These are phyloP conservation scores for Ogataea paradorogensis DNA, from an alignment of 805 yeast genomes.

Conservation along the genomic window DNA sequence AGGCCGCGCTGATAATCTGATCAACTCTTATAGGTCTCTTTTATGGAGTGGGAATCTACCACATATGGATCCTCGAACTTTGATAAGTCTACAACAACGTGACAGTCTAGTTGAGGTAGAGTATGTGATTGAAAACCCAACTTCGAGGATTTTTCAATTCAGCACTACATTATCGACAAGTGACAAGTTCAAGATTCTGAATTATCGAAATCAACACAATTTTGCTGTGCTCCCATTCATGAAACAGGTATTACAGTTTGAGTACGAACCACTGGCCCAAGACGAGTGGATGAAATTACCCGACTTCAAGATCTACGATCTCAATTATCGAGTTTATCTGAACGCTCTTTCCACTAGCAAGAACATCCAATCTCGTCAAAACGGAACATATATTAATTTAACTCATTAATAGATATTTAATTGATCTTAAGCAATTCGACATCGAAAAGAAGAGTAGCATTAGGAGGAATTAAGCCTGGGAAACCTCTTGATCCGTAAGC, in stretches of 20 bases:
- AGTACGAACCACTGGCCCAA: constrained; percentile 31
- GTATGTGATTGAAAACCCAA: constrained; percentile 71
- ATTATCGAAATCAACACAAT: constrained; percentile 30
- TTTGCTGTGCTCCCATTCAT: constrained; percentile 64
- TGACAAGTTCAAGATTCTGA: constrained; percentile 24
- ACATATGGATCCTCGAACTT: constrained; percentile 65
- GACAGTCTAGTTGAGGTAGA: constrained; percentile 32
- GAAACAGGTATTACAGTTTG: constrained; percentile 43
- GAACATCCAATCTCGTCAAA: constrained; percentile 25
- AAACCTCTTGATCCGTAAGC: constrained; percentile 94
- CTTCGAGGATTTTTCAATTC: constrained; percentile 65
- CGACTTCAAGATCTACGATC: constrained; percentile 60
- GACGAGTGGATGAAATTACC: constrained; percentile 46
- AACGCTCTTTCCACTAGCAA: constrained; percentile 46
- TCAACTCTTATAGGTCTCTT: constrained; percentile 33
- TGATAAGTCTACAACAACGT: constrained; percentile 36
- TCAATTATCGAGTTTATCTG: constrained; percentile 62
- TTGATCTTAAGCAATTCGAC: constrained; percentile 67
- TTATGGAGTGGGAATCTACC: constrained; percentile 57
- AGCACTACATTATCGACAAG: constrained; percentile 26
- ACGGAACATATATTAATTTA: constrained; percentile 24
- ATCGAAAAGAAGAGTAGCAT: constrained; percentile 86
- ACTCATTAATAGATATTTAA: constrained; percentile 24
- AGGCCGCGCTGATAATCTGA: constrained; percentile 4
- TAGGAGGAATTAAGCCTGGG: constrained; percentile 96